Percentiles rank a stretch among this genome's conserved stretches.
Evolutionary conservation across 2,329 filamentous ascomycete genomes (phyloP).

Genomic region (Apiospora sp.): DNA sequence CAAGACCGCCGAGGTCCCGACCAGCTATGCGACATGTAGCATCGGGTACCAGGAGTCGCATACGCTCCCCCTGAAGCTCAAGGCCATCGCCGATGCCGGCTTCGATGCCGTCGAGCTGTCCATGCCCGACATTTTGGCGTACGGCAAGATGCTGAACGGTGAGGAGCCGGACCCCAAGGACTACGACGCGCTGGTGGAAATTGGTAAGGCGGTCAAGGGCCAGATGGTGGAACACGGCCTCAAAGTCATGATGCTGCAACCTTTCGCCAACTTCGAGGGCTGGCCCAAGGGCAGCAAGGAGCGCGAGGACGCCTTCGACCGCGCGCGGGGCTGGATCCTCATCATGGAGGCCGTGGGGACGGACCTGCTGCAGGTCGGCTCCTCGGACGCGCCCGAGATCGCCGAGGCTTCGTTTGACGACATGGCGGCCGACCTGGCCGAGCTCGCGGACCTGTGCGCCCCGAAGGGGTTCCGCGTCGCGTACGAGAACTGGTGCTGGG

Average conservation of each 20-base stretch:
- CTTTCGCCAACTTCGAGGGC: slow-evolving; percentile 80
- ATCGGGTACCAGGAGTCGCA: slow-evolving; percentile 46
- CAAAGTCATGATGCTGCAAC: slow-evolving; percentile 75
- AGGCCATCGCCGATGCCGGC: slow-evolving; percentile 68
- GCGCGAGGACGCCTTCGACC: slow-evolving; percentile 67
- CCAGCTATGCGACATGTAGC: slow-evolving; percentile 42
- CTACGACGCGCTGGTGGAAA: slow-evolving; percentile 63
- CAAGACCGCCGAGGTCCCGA: slow-evolving; percentile 35
- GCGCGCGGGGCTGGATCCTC: slow-evolving; percentile 71
- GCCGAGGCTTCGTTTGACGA: slow-evolving; percentile 52
- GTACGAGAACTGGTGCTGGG: slow-evolving; percentile 88
- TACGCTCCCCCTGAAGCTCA: slow-evolving; percentile 66
- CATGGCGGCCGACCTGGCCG: slow-evolving; percentile 67
- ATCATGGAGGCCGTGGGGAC: slow-evolving; percentile 76
- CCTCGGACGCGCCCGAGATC: slow-evolving; percentile 69
- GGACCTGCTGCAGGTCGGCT: slow-evolving; percentile 73
- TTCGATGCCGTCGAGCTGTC: slow-evolving; percentile 77
- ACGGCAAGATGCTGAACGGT: slow-evolving; percentile 59
- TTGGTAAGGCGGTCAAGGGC: slow-evolving; percentile 61
- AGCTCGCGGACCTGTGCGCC: slow-evolving; percentile 69
- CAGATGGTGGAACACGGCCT: slow-evolving; percentile 63
- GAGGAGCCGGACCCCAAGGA: slow-evolving; percentile 63
- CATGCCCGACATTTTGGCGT: slow-evolving; percentile 75
- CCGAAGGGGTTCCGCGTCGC: slow-evolving; percentile 67
- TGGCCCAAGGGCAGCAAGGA: slow-evolving; percentile 68